Evolutionary conservation across 768 basidiomycete genomes (phyloP), one percentile per base, ranked within the genome.

Genomic region (Neoboletus subvelutipes): DNA sequence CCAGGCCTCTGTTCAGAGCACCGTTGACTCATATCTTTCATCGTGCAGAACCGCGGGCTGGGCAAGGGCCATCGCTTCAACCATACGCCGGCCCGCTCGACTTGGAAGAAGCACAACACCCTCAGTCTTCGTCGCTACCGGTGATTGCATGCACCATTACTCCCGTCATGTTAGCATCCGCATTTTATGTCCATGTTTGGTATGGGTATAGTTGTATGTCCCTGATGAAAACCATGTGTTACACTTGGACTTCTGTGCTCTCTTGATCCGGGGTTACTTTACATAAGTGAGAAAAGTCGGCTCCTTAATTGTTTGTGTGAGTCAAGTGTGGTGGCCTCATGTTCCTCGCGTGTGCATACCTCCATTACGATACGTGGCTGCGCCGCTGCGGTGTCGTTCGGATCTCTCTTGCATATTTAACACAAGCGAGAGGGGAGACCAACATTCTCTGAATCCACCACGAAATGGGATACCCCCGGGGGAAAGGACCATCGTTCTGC

Each of bases 81-180:
- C 80, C 92, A 98, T 74, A 85, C 88, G 43, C 93, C 94, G 45
- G 85, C 87, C 66, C 85, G 87, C 61, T 88, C 93, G 11, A 93
- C 90, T 77, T 98, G 94, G 94, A 94, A 92, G 78, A 94, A 83
- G 74, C 92, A 98, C 94, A 99, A 98, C 85, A 97, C 95, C 17
- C 90, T 92, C 83, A 88, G 86, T 74, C 83, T 92, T 61, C 90
- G 88, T 71, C 87, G 90, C 62, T 92, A 92, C 83, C 87, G 90
- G 76, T 92, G 69, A 83, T 63, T 54, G 50, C 22, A 33, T 47
- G 45, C 29, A n/a, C n/a, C 29, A 34, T 42, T 43, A 5, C 28
- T 45, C 52, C 43, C 18, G 37, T 56, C 34, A 53, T 58, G 45
- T 56, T 61, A 41, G 3, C 55, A 61, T 37, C 51, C 17, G 41